Conservation (phyloP, 1,284 basidiomycete genomes). For the Ceratobasidium papillatum region DNA sequence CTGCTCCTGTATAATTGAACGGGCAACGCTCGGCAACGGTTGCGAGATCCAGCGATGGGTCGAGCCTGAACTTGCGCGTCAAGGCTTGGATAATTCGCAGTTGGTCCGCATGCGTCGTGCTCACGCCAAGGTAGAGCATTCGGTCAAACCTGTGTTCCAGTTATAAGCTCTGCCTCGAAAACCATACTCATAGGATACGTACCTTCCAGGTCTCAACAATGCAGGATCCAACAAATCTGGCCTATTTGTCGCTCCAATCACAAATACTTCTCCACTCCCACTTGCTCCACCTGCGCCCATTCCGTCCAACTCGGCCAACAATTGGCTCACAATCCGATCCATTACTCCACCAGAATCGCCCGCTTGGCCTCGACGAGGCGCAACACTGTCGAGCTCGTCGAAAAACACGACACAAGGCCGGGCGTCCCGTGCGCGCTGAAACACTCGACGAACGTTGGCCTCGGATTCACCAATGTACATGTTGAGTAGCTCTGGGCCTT, state of each 20-base stretch:
- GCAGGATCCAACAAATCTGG: constrained; percentile 96
- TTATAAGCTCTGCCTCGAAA: constrained; percentile 25
- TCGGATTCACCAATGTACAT: constrained; percentile 99
- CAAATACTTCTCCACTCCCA: constrained; percentile 80
- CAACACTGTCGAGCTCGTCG: constrained; percentile 96
- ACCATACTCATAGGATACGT: constrained; percentile 46
- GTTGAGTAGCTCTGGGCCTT: constrained; percentile 95
- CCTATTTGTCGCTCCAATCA: constrained; percentile 97
- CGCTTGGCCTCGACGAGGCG: constrained; percentile 94
- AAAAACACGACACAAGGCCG: constrained; percentile 96
- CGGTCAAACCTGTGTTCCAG: constrained; percentile 82
- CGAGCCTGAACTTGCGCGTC: constrained; percentile 90
- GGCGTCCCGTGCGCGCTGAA: constrained; percentile 90
- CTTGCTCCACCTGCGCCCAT: constrained; percentile 66
- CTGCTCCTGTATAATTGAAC: constrained; percentile 95
- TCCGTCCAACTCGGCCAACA: constrained; percentile 95
- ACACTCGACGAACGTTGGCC: constrained; percentile 92
- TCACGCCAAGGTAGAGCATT: constrained; percentile 96
- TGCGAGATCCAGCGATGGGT: constrained; percentile 72
- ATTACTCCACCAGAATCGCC: constrained; percentile 97
- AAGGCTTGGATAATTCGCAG: constrained; percentile 88
- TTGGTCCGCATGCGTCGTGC: constrained; percentile 87
- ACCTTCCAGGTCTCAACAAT: constrained; percentile 89
- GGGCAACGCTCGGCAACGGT: constrained; percentile 80
- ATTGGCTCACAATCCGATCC: constrained; percentile 96